A percentile compares a stretch with the other conserved stretches of the same genome.
Conservation (phyloP, 768 basidiomycete genomes). For the Tephrocybe sp. region DNA sequence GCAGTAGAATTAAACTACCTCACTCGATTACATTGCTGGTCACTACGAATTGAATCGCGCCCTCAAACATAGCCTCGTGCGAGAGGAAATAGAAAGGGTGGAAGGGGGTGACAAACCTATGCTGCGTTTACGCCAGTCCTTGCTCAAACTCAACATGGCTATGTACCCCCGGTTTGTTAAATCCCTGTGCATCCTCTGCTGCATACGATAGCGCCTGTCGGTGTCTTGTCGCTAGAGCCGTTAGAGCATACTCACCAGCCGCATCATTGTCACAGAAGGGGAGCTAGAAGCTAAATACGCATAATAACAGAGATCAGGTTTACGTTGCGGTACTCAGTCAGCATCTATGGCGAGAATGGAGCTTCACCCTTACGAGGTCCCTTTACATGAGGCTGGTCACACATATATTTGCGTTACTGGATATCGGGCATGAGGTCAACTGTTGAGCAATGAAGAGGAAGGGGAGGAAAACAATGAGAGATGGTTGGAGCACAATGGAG, state of each 20-base stretch:
- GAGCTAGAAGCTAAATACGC: slow-evolving; percentile 10
- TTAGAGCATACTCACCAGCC: slow-evolving; percentile 56
- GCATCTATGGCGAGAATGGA: slow-evolving; percentile 10
- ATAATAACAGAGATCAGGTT: slow-evolving; percentile 86
- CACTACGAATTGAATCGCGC: no score
- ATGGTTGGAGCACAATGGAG: no score
- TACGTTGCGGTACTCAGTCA: slow-evolving; percentile 29
- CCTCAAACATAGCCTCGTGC: no score
- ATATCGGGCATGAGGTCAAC: slow-evolving; percentile 36
- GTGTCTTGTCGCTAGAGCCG: slow-evolving; percentile 41
- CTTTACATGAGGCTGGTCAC: slow-evolving; percentile 84
- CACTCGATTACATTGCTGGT: no score
- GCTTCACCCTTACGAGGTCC: slow-evolving; percentile 88
- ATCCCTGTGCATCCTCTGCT: slow-evolving; percentile 87
- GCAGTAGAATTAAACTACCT: no score
- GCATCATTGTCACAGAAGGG: not conserved
- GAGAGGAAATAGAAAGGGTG: no score
- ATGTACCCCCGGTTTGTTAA: slow-evolving; percentile 89
- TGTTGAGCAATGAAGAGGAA: no score
- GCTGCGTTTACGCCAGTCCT: slow-evolving; percentile 83
- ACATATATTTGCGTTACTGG: slow-evolving; percentile 69
- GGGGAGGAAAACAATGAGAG: no score
- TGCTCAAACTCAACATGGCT: slow-evolving; percentile 93
- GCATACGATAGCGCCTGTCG: slow-evolving; percentile 93
- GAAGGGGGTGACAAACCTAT: slow-evolving; percentile 74